Percentiles rank a stretch among this genome's conserved stretches.
Conservation (phyloP, 2,329 filamentous ascomycete species). For the Alternaria consortialis region DNA sequence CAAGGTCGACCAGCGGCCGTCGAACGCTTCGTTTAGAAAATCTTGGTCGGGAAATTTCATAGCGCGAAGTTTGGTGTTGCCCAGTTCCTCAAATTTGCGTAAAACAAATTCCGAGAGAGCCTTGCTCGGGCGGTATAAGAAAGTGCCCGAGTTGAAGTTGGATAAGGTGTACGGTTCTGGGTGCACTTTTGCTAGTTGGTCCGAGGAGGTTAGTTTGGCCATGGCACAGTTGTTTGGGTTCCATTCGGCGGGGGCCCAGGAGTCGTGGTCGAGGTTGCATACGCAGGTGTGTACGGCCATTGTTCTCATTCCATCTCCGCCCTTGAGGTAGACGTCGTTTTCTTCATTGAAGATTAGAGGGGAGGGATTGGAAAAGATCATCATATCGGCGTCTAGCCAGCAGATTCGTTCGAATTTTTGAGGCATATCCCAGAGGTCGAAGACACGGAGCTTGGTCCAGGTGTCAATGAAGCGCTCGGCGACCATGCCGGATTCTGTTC, state of each 20-base stretch:
- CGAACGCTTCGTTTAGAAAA: constrained; percentile 61
- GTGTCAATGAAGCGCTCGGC: constrained; percentile 64
- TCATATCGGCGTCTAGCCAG: constrained; percentile 64
- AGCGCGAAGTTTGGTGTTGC: constrained; percentile 45
- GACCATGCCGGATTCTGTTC: constrained; percentile 51
- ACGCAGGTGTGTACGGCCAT: constrained; percentile 62
- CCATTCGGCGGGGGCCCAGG: constrained; percentile 62
- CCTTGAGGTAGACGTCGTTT: constrained; percentile 45
- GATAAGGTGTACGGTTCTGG: constrained; percentile 51
- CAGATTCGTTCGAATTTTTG: constrained; percentile 51
- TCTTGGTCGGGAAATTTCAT: constrained; percentile 65
- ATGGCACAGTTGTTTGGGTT: constrained; percentile 59
- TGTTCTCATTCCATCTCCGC: constrained; percentile 46
- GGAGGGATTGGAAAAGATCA: constrained; percentile 55
- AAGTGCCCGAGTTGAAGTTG: constrained; percentile 62
- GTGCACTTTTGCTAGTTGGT: constrained; percentile 46
- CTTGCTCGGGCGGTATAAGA: constrained; percentile 58
- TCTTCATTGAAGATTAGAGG: constrained; percentile 53
- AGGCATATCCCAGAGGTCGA: constrained; percentile 51
- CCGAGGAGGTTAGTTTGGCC: constrained; percentile 50
- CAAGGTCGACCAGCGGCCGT: constrained; percentile 54
- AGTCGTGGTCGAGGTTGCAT: constrained; percentile 61
- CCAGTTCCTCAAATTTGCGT: constrained; percentile 52
- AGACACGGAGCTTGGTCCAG: constrained; percentile 65
- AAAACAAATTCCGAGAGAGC: constrained; percentile 54